These are phyloP conservation scores for Nicotiana tomentosiformis DNA, from an alignment of 257 asterid genomes.

Conservation along the genomic window DNA sequence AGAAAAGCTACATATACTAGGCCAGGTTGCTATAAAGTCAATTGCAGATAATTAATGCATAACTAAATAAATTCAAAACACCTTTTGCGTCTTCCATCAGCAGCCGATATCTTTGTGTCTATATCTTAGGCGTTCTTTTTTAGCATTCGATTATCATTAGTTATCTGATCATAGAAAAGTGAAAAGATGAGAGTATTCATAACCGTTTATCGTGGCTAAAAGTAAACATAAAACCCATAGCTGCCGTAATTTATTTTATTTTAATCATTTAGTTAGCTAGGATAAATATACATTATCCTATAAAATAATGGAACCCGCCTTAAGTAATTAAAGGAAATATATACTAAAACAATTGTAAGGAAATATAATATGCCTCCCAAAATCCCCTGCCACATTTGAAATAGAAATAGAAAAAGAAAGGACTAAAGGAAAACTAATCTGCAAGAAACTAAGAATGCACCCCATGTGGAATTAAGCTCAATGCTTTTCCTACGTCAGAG, in stretches of 20 bases:
- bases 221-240: background rate
- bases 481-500: slow-evolving; percentile 11
- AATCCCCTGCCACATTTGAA: background rate
- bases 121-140: background rate
- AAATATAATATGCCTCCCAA: background rate
- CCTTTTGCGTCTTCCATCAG: background rate
- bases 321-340: background rate
- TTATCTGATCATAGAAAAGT: background rate
- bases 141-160: background rate
- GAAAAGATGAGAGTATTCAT: background rate
- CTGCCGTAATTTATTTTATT: background rate
- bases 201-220: background rate
- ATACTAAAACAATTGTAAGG: background rate
- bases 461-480: background rate
- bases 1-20: background rate
- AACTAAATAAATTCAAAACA: background rate
- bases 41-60: background rate
- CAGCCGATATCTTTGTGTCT: background rate
- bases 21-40: too few relatives aligned
- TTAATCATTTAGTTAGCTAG: background rate
- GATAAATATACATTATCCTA: background rate
- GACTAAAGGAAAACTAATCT: background rate
- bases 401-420: background rate
- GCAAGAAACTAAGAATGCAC: background rate
- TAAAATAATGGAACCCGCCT: background rate